phyloP scores from a whole-genome alignment of 768 basidiomycete genomes.

The Epithele typhae region DNA sequence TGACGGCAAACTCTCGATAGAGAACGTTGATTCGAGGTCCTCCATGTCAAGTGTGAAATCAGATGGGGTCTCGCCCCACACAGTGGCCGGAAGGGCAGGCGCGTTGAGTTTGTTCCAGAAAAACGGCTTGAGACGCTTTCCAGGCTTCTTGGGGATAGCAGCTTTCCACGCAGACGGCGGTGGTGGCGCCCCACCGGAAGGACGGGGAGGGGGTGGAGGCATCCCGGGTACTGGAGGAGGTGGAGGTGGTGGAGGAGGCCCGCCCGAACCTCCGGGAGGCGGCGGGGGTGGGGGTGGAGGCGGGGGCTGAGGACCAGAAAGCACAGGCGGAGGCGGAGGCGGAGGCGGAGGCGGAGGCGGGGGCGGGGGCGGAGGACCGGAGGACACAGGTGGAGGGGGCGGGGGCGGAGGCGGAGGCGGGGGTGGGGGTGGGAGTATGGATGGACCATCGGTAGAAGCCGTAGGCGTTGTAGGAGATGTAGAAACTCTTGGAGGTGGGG shows the following conservation, averaged over 20 bases:
- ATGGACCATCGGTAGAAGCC: background rate
- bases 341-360: slow-evolving; percentile 35
- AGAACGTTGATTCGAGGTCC: slow-evolving; percentile 74
- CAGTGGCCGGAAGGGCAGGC: slow-evolving; percentile 40
- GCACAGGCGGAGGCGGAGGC: slow-evolving; percentile 16
- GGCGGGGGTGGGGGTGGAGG: slow-evolving; percentile 18
- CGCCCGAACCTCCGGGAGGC: slow-evolving; percentile 12
- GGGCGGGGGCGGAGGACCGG: slow-evolving; percentile 12
- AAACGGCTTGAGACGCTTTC: slow-evolving; percentile 73
- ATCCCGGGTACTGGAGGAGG: slow-evolving; percentile 16
- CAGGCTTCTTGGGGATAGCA: slow-evolving; percentile 33
- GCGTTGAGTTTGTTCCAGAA: slow-evolving; percentile 83
- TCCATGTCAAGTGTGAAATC: slow-evolving; percentile 49
- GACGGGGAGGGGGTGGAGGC: slow-evolving; percentile 29
- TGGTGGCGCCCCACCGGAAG: too few relatives aligned
- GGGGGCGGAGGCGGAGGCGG: slow-evolving; percentile 9
- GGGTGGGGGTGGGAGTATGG: background rate
- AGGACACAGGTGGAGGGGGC: slow-evolving; percentile 22
- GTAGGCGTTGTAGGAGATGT: background rate
- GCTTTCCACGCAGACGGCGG: slow-evolving; percentile 28
- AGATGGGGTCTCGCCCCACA: slow-evolving; percentile 64
- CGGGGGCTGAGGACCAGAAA: slow-evolving; percentile 14
- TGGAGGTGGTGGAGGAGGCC: slow-evolving; percentile 40
- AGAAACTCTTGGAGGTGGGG: background rate
- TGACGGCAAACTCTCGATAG: slow-evolving; percentile 44